Evolutionary conservation across 1,139 yeast genomes (phyloP), one percentile per base, ranked within the genome.

Genomic region (Yamadazyma siamensis): DNA sequence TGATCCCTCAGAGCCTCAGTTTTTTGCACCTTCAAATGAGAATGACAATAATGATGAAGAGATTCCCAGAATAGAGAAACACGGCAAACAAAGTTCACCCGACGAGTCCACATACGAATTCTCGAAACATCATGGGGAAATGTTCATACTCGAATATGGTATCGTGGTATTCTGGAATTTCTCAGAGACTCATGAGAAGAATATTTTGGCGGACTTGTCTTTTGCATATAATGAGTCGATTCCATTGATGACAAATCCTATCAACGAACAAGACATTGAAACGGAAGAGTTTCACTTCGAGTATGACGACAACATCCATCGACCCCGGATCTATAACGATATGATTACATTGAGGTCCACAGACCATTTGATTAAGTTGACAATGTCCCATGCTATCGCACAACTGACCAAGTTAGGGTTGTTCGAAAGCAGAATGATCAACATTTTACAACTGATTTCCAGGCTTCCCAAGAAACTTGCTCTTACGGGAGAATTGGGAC

Each of bases 101-200:
- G 29, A 33, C 13, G 28, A 27, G 4, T 15, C 30, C 3, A 23
- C 21, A 15, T 43, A 72, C 1, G 84, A 78, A 39, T 65, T 77
- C 38, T 66, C 78, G 12, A 82, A 80, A 42, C 95, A 86, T 54
- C 72, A 68, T 38, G 96, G 96, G 0, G 97, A 91, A 50, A 73
- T 91, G 70, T 91, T 91, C 50, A 75, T 91, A 5, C 80, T 91
- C 52, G 80, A 79, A 33, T 91, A 91, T 51, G 98, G 98, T 11
- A 95, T 91, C 14, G 87, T 91, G 13, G 97, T 91, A 11, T 89
- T 91, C 50, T 91, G 98, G 98, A 91, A 91, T 52, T 88, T 91
- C 46, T 80, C 94, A 2, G 96, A 88, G 51, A 69, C 77, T 8
- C 96, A 91, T 50, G 98, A 91, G 50, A 88, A 89, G 61, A 91